Evolutionary conservation across 2,329 filamentous ascomycete species (phyloP).

Genomic region (Hortaea werneckii): DNA sequence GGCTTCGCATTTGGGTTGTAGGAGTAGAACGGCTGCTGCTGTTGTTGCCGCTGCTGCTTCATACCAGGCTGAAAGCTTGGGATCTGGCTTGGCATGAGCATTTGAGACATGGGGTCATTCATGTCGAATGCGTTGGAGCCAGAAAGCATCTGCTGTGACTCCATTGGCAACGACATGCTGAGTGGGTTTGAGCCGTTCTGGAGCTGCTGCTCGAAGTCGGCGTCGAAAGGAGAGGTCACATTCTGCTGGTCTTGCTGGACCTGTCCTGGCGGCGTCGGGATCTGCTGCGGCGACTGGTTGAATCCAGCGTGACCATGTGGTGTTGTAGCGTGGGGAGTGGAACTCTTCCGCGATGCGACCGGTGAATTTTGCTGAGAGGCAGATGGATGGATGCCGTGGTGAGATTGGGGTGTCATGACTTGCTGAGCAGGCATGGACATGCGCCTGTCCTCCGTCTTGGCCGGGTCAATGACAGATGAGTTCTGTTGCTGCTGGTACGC

Average conservation of each 20-base stretch:
- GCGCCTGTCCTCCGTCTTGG: constrained; percentile 23
- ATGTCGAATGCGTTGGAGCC: neutral
- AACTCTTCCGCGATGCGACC: constrained; percentile 15
- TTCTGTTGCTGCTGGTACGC: constrained; percentile 22
- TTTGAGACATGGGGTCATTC: constrained; percentile 7
- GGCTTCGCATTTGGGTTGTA: constrained; percentile 35
- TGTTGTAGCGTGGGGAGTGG: constrained; percentile 11
- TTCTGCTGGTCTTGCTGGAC: constrained; percentile 1
- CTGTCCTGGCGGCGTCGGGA: constrained; percentile 18
- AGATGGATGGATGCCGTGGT: constrained; percentile 13
- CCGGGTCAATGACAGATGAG: constrained; percentile 7
- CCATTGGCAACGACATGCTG: constrained; percentile 40
- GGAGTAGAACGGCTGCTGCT: constrained; percentile 33
- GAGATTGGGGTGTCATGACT: constrained; percentile 7
- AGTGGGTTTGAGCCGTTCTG: constrained; percentile 28
- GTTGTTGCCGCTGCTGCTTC: constrained; percentile 15
- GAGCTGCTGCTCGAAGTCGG: constrained; percentile 4
- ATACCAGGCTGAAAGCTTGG: constrained; percentile 31
- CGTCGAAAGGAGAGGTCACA: constrained; percentile 4
- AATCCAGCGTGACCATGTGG: constrained; percentile 5
- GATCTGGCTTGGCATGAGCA: constrained; percentile 26
- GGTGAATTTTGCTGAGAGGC: constrained; percentile 11
- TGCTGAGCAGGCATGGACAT: constrained; percentile 32
- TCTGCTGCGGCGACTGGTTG: constrained; percentile 11
- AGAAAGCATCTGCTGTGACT: constrained; percentile 43